Evolutionary conservation across 1,139 yeast genomes (phyloP).

Genomic region (Lodderomyces margitis): DNA sequence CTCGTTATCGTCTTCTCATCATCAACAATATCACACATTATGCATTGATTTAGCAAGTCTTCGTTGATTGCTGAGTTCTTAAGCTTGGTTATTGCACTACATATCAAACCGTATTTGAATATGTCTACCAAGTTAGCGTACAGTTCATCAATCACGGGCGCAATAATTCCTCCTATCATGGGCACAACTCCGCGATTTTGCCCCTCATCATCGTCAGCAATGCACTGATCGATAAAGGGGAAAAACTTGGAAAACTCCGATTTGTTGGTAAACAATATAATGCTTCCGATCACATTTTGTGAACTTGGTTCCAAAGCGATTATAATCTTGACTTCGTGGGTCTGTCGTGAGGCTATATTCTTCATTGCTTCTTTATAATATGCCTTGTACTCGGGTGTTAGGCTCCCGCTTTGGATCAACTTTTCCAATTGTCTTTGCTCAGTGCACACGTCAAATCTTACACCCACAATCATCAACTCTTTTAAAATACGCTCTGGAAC

Average conservation of each 20-base stretch:
- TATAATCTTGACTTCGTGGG: conserved; percentile 45
- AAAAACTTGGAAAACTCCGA: conserved; percentile 48
- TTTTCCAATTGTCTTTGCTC: conserved; percentile 39
- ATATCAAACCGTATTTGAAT: conserved; percentile 55
- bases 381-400: conserved; percentile 14
- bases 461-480: conserved; percentile 60
- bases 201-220: not conserved
- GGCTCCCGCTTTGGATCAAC: conserved; percentile 24
- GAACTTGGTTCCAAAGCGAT: conserved; percentile 58
- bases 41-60: conserved; percentile 28
- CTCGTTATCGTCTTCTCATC: conserved; percentile 38
- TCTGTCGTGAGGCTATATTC: conserved; percentile 18
- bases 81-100: conserved; percentile 57
- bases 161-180: conserved; percentile 55
- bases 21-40: conserved; percentile 36
- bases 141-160: conserved; percentile 55
- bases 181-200: conserved; percentile 8
- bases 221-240: conserved; percentile 48
- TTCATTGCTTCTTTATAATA: conserved; percentile 28
- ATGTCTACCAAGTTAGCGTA: conserved; percentile 56
- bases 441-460: conserved; percentile 54
- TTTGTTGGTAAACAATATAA: conserved; percentile 51
- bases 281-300: conserved; percentile 54
- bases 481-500: conserved; percentile 55
- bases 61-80: conserved; percentile 26